Evolutionary conservation across 495 filamentous ascomycete species (phyloP), one percentile per base, ranked within the genome.

Genomic region (Parathielavia hyrcaniae): DNA sequence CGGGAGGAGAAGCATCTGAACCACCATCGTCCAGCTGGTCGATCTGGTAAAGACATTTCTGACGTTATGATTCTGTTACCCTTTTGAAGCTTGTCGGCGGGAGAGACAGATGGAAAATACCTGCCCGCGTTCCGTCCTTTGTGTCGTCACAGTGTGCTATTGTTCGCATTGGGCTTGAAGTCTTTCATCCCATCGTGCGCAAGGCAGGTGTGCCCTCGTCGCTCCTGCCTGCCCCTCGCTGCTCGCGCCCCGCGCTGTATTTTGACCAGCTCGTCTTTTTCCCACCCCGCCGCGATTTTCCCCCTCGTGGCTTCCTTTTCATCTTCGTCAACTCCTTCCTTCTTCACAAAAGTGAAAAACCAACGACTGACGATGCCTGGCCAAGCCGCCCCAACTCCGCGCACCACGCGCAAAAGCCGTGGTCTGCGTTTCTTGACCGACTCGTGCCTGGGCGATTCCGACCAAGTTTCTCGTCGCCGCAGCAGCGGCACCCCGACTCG

Each of bases 341-440:
- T 39, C 22, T 38, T 40, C 19, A 49, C n/a, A 12, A 43, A 49
- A 50, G 3, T 20, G 40, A 35, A 46, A 46, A 60, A 55, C 16
- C 39, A 16, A 58, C 53, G 23, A 54, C 57, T 60, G 40, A 59
- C 54, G 20, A 67, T 67, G 64, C 43, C 58, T 11, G 4, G 55
- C 20, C 53, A 64, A 61, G 59, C 59, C 26, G 26, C 26, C 22
- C 32, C 59, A 11, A 67, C 61, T 4, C 64, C 61, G 50, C 64
- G 64, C 38, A 62, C 61, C 23, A 64, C 64, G 59, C 64, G 64
- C 53, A 67, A 67, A 38, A 62, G 61, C 59, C 58, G 64, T 55
- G 64, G 64, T 2, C 43, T 67, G 20, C 61, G 64, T 19, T 23
- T 16, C 11, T 30, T 35, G 1, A 16, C 30, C 13, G 26, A 49